Base-by-base conservation (phyloP, 257 asterid genomes). In the Solanum chiquidenum region DNA sequence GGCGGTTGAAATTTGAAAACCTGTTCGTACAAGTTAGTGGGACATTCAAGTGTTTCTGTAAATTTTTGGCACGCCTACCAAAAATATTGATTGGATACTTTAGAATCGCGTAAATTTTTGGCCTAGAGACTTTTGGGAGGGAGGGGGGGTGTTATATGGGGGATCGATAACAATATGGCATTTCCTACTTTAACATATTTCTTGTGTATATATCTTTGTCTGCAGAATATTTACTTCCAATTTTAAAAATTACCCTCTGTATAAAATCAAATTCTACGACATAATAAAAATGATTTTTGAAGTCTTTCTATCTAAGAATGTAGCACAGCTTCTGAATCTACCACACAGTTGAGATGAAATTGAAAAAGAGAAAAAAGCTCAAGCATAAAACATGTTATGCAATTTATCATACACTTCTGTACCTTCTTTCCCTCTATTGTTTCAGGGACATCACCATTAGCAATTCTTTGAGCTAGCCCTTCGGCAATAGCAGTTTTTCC, bases 401-500 rank as follows among this genome's bases (percentile, higher is more conserved):
- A 29, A 80, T 46, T 80, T 46, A 80, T 80, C 68, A 80, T 46
- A 80, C 27, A 80, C 68, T 3, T 9, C 42, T n/a, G 23, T 69
- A 91, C 93, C 92, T 88, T 89, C 46, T 92, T 90, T n/a, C 87
- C 89, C 46, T 86, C 90, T 25, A 92, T 90, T 74, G 91, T 89
- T 69, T 86, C 87, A 7, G 91, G 94, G 38, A 92, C 90, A 87
- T 83, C 87, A 13, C 86, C 90, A 52, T 25, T 91, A 31, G 87
- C 85, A 52, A 90, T 89, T 40, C 88, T 44, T 49, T 87, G 87
- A 52, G 93, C 93, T 33, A 91, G 86, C 33, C 92, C 92, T 75
- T 90, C 92, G 4, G 90, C 93, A 77, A 92, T 89, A 18, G 90
- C 93, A 14, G 93, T 89, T 90, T 91, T 92, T 20, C 94, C 94